Evolutionary conservation across 352 stramenopile species (phyloP), one percentile per base, ranked within the genome.

Genomic region (Pythium guiyangense): DNA sequence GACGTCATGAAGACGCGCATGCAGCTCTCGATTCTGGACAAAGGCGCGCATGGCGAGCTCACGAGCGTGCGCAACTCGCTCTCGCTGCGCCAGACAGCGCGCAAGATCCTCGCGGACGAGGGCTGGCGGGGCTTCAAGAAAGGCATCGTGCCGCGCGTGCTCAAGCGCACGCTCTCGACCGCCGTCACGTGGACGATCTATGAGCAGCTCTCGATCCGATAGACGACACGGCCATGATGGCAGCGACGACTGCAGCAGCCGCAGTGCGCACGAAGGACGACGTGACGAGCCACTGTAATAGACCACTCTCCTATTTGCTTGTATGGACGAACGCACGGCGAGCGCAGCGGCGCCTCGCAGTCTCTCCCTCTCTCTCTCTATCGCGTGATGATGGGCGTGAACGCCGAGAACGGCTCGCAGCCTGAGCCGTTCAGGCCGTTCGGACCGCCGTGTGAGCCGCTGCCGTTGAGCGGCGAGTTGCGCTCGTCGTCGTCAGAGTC

Each of bases 121-220:
- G 97, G 97, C 47, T 52, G 68, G 37, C 63, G 67, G 0, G 97
- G 95, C 45, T 98, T 99, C 60, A 96, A 95, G 48, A 87, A 94
- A 51, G 97, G 97, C 43, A 88, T 98, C 35, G 62, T 90, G 42
- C 94, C 97, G 17, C 82, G 97, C 26, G 82, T 99, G 34, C 66
- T 99, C 51, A 97, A 98, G 50, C 96, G 98, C 57, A 97, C 97
- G 42, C 94, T 98, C 31, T 96, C 93, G n/a, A 98, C 98, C 4
- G 97, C 97, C 18, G 97, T 99, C 61, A 98, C 92, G 17, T 99
- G 97, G 97, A 99, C 97, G 14, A 98, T 98, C 49, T 99, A 99
- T 78, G 97, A 99, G 81, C 77, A 92, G 49, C 69, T 94, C 25
- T 88, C 79, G 4, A 60, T 88, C 40, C 69, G 70, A 49, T 89